Evolutionary conservation across 2,329 filamentous ascomycete genomes (phyloP).

Genomic region (Aspergillus oerlinghausenensis): DNA sequence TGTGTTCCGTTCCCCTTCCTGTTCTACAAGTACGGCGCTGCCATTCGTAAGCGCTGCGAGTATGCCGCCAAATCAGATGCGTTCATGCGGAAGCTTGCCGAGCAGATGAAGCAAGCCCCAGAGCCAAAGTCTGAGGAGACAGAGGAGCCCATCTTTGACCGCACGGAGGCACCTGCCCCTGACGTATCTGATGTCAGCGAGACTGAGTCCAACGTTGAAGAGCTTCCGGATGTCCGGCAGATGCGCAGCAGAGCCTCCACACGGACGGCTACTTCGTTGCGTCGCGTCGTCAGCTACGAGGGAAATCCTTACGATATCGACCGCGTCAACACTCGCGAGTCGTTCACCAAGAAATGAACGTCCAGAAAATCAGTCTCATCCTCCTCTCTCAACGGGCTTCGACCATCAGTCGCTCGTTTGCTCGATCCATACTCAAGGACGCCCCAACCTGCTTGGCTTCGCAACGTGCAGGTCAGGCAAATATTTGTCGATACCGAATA

Average conservation of each 20-base stretch:
- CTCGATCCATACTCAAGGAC: neutral
- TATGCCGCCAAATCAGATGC: slow-evolving; percentile 32
- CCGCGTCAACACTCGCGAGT: slow-evolving; percentile 21
- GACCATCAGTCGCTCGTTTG: neutral
- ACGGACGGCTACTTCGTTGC: slow-evolving; percentile 6
- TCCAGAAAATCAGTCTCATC: neutral
- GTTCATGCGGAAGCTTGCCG: slow-evolving; percentile 21
- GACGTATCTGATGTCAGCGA: slow-evolving; percentile 1
- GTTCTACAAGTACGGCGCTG: slow-evolving; percentile 36
- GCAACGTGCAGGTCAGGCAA: no score
- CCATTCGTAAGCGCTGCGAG: slow-evolving; percentile 34
- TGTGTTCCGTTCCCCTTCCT: slow-evolving; percentile 40
- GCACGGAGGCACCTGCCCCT: neutral
- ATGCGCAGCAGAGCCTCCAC: slow-evolving; percentile 6
- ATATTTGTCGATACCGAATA: neutral
- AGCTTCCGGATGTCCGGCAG: slow-evolving; percentile 11
- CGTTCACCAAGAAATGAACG: slow-evolving; percentile 13
- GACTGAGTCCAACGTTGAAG: slow-evolving; percentile 10
- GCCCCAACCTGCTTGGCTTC: no score
- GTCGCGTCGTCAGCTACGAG: slow-evolving; percentile 15
- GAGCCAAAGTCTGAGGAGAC: slow-evolving; percentile 7
- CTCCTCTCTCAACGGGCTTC: neutral
- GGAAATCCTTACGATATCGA: slow-evolving; percentile 25
- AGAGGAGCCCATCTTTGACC: neutral
- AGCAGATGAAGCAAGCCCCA: slow-evolving; percentile 14